phyloP scores from a whole-genome alignment of 139 green algal species.

The Mesostigma viride region DNA sequence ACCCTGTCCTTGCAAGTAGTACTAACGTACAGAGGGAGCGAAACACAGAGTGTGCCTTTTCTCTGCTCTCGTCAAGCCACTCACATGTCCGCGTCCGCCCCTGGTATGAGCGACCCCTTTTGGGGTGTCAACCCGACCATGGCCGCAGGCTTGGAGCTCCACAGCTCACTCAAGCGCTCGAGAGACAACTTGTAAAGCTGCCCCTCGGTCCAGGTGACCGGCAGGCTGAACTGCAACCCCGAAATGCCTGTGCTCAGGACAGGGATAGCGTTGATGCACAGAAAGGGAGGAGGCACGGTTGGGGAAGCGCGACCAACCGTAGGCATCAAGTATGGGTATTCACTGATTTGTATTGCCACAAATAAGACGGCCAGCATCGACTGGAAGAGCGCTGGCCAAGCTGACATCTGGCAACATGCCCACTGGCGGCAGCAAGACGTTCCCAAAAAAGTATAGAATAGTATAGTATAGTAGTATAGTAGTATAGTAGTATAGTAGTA shows the following conservation, averaged over 20 bases:
- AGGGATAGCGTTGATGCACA: background rate
- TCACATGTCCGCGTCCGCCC: no score
- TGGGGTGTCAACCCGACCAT: constrained; percentile 53
- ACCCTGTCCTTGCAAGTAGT: background rate
- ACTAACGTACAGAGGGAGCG: background rate
- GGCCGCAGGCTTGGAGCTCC: constrained; percentile 45
- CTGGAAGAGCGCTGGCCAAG: background rate
- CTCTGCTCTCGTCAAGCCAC: no score
- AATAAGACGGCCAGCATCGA: background rate
- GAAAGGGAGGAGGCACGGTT: no score
- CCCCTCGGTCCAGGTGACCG: constrained; percentile 61
- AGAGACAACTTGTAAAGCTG: background rate
- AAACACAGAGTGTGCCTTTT: constrained; percentile 3
- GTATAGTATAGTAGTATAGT: no score
- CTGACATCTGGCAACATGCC: background rate
- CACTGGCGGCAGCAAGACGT: background rate
- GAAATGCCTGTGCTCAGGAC: background rate
- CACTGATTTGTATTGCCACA: background rate
- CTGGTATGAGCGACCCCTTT: no score
- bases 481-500: no score
- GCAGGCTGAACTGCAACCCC: constrained; percentile 47
- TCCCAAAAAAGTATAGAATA: no score
- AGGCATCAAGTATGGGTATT: background rate
- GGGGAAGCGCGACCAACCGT: background rate
- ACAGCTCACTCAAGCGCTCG: constrained; percentile 24